phyloP scores from a whole-genome alignment of 441 rosid species.

The Eutrema salsugineum region DNA sequence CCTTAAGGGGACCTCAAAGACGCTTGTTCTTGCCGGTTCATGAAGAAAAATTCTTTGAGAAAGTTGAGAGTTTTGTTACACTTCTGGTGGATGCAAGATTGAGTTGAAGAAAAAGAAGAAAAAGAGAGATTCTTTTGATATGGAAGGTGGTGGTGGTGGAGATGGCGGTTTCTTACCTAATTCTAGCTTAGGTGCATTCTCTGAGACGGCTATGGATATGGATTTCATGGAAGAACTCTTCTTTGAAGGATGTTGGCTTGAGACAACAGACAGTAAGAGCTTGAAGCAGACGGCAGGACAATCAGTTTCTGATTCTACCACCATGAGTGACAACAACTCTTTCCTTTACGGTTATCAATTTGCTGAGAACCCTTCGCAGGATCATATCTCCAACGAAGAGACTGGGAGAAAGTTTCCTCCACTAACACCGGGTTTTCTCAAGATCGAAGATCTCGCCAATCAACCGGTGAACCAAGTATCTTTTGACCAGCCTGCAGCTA shows the following conservation, averaged over 20 bases:
- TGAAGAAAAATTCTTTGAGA: slow-evolving; percentile 32
- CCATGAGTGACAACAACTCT: slow-evolving; percentile 26
- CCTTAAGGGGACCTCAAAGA: slow-evolving; percentile 65
- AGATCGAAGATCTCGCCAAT: slow-evolving; percentile 29
- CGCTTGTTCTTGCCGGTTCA: slow-evolving; percentile 54
- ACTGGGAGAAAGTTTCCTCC: slow-evolving; percentile 21
- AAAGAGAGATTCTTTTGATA: slow-evolving; percentile 17
- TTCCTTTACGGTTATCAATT: slow-evolving; percentile 19
- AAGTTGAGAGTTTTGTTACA: slow-evolving; percentile 25
- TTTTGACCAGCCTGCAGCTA: slow-evolving; percentile 27
- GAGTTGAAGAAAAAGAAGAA: slow-evolving; percentile 4
- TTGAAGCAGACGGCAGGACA: slow-evolving; percentile 31
- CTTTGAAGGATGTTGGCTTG: slow-evolving; percentile 83
- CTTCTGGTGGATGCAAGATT: slow-evolving; percentile 32
- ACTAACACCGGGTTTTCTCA: slow-evolving; percentile 23
- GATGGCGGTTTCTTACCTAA: slow-evolving; percentile 34
- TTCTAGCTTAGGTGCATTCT: slow-evolving; percentile 38
- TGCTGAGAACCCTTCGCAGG: slow-evolving; percentile 28
- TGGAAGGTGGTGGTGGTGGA: slow-evolving; percentile 52
- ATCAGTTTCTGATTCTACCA: slow-evolving; percentile 27
- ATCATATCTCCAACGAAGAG: slow-evolving; percentile 32
- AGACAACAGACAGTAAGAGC: slow-evolving; percentile 53
- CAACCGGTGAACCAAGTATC: slow-evolving; percentile 31
- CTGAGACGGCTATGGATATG: slow-evolving; percentile 67
- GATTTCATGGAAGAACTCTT: slow-evolving; percentile 93